Conservation (phyloP, 768 basidiomycete genomes). For the Mycena venus region DNA sequence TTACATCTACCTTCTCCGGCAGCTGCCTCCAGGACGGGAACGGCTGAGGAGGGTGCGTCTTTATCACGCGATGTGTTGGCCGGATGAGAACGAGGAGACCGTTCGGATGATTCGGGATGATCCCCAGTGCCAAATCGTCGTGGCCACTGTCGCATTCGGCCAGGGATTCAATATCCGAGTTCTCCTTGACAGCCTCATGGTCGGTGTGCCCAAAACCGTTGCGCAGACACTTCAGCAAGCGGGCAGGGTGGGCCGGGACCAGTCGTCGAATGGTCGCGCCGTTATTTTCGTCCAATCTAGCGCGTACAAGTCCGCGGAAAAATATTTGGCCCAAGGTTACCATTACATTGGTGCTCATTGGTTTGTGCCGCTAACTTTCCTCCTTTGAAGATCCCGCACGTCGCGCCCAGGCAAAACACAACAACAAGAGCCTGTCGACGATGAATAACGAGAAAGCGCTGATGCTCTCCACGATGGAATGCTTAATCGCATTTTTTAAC, state of each 20-base stretch:
- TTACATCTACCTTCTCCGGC: neutral
- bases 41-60: neutral
- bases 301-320: neutral
- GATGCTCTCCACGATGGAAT: neutral
- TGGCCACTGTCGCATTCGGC: neutral
- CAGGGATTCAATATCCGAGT: neutral
- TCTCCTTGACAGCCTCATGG: neutral
- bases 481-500: slow-evolving; percentile 19
- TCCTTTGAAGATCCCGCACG: neutral
- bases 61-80: neutral
- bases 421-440: neutral
- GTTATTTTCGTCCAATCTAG: neutral
- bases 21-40: neutral
- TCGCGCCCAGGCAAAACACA: neutral
- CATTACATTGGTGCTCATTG: neutral
- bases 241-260: neutral
- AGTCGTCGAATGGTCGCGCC: neutral
- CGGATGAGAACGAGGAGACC: neutral
- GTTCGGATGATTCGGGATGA: neutral
- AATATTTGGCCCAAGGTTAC: neutral
- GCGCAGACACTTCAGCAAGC: neutral
- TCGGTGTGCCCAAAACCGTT: neutral
- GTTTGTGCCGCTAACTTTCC: neutral
- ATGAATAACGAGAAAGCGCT: neutral
- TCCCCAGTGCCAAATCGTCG: neutral